Conservation (phyloP, 139 green algal species). For the Coelastrella sp. region DNA sequence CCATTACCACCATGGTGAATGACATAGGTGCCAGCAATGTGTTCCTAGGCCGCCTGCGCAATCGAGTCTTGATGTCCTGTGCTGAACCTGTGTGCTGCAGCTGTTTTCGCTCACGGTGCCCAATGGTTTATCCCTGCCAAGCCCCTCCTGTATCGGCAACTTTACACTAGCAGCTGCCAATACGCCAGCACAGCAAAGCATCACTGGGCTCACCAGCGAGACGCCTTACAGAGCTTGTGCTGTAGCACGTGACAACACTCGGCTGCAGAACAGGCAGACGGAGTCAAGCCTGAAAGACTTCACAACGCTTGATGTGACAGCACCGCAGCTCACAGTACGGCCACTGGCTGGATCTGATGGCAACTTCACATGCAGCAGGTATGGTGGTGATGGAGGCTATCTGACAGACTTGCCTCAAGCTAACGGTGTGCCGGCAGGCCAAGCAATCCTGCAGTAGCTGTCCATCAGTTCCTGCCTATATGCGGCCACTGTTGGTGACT, state of each 20-base stretch:
- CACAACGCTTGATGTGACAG: constrained; percentile 49
- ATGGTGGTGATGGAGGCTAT: neutral
- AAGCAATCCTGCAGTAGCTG: neutral
- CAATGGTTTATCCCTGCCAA: neutral
- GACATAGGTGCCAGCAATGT: no score
- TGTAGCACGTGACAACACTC: constrained; percentile 52
- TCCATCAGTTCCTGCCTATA: no score
- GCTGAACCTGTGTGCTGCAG: neutral
- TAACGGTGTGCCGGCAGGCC: neutral
- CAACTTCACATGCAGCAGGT: constrained; percentile 53
- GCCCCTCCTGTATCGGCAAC: constrained; percentile 10
- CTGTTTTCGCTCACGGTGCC: constrained; percentile 6
- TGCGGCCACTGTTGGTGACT: no score
- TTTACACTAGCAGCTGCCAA: constrained; percentile 15
- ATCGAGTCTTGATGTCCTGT: no score
- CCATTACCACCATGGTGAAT: no score
- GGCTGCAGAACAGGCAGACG: constrained; percentile 51
- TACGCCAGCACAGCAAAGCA: constrained; percentile 3
- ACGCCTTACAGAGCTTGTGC: constrained; percentile 48
- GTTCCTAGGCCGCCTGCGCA: no score
- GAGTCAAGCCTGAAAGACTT: constrained; percentile 32
- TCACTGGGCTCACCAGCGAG: constrained; percentile 40
- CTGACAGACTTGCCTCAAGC: neutral
- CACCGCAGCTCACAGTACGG: constrained; percentile 10
- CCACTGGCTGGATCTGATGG: constrained; percentile 26